These are phyloP conservation scores for Golubevia pallescens DNA, from an alignment of 1,284 basidiomycete genomes.

Conservation along the genomic window DNA sequence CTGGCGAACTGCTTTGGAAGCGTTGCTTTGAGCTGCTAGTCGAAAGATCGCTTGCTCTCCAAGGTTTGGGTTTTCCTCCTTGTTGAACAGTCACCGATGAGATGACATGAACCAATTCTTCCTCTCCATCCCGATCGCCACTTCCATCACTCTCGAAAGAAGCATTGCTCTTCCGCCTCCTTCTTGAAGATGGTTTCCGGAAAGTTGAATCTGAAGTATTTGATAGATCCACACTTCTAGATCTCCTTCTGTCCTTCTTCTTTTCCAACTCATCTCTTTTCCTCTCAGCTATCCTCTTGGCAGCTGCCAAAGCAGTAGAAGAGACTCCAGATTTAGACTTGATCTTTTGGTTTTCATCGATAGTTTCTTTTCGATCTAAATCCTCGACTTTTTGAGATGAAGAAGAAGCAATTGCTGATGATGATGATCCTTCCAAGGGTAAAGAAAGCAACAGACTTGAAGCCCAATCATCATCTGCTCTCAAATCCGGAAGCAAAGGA, in stretches of 20 bases:
- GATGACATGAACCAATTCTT: not conserved
- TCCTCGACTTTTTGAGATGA: not conserved
- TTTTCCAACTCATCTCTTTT: not conserved
- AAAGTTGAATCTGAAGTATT: not conserved
- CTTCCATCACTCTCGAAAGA: not conserved
- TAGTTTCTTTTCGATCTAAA: not conserved
- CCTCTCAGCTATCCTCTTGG: not conserved
- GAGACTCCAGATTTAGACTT: not conserved
- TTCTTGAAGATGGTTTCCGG: not conserved
- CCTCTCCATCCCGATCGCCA: not conserved
- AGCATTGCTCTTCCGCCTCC: not conserved
- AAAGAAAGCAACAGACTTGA: slow-evolving; percentile 25
- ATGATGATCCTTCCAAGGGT: slow-evolving; percentile 6
- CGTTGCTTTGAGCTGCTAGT: no score
- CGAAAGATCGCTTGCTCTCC: not conserved
- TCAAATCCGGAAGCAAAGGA: slow-evolving; percentile 31
- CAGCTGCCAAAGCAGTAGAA: not conserved
- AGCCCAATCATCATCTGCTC: slow-evolving; percentile 33
- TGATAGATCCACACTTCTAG: not conserved
- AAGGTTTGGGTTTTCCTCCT: not conserved
- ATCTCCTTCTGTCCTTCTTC: not conserved
- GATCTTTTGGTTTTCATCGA: not conserved
- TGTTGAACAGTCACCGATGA: not conserved
- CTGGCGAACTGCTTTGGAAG: not conserved
- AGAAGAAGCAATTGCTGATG: not conserved